Evolutionary conservation across 2,329 filamentous ascomycete genomes (phyloP).

Genomic region (Juglanconis sp.): DNA sequence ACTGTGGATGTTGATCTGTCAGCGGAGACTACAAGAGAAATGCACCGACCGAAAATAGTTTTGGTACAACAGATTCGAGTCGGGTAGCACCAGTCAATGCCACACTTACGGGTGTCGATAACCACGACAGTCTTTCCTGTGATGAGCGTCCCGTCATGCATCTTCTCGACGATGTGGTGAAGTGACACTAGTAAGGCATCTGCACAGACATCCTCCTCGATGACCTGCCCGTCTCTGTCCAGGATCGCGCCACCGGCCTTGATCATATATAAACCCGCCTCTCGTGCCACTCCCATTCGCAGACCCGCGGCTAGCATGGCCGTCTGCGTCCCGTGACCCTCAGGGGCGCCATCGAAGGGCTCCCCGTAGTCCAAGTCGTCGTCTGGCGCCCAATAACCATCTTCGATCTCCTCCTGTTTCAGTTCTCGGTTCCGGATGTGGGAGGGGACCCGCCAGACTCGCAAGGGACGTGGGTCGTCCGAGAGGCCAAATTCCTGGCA

Average conservation of each 20-base stretch:
- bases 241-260: slow-evolving; percentile 9
- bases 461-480: background rate
- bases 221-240: background rate
- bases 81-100: background rate
- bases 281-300: background rate
- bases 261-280: slow-evolving; percentile 9
- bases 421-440: background rate
- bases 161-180: background rate
- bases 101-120: slow-evolving; percentile 9
- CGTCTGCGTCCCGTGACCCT: slow-evolving; percentile 10
- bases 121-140: slow-evolving; percentile 3
- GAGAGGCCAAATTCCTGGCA: slow-evolving; percentile 1
- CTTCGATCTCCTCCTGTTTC: background rate
- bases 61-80: background rate
- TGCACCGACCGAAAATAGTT: background rate
- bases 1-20: background rate
- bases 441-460: slow-evolving; percentile 5
- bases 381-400: background rate
- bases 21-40: background rate
- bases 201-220: slow-evolving; percentile 3
- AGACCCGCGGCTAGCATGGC: slow-evolving; percentile 1
- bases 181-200: background rate
- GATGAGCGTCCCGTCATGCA: background rate
- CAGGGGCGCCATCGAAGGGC: slow-evolving; percentile 1
- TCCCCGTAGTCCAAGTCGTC: slow-evolving; percentile 1